These are phyloP conservation scores for Yarrowia bubula DNA, from an alignment of 805 yeast genomes.

Conservation along the genomic window DNA sequence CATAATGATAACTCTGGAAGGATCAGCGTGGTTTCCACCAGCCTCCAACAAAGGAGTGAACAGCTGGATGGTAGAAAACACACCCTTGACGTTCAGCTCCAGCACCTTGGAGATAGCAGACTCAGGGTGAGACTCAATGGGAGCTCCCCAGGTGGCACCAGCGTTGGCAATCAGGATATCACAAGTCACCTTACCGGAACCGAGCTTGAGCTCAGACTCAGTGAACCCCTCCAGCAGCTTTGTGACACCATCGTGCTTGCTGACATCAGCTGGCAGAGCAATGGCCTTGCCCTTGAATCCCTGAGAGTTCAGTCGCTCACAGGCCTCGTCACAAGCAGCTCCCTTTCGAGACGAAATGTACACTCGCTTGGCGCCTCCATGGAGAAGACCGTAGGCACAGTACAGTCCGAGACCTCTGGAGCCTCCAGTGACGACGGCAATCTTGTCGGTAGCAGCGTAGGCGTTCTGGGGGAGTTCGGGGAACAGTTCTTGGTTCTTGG, in stretches of 20 bases:
- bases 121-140: conserved; percentile 58
- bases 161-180: conserved; percentile 74
- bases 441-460: conserved; percentile 47
- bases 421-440: conserved; percentile 70
- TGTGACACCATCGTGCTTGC: conserved; percentile 49
- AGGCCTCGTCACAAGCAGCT: conserved; percentile 61
- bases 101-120: conserved; percentile 61
- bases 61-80: conserved; percentile 61
- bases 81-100: conserved; percentile 63
- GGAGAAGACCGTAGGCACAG: conserved; percentile 62
- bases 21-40: conserved; percentile 55
- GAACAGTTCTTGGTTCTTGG: conserved; percentile 16
- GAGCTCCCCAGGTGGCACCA: conserved; percentile 78
- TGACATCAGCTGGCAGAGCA: conserved; percentile 58
- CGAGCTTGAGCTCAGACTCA: conserved; percentile 42
- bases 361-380: conserved; percentile 60
- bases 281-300: conserved; percentile 40
- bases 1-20: conserved; percentile 62
- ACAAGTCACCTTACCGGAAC: conserved; percentile 39
- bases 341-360: conserved; percentile 64
- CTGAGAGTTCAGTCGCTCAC: conserved; percentile 39
- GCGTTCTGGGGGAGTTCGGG: conserved; percentile 41
- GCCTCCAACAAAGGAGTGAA: conserved; percentile 57
- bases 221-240: conserved; percentile 40
- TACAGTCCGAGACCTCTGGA: conserved; percentile 71